These are phyloP conservation scores for Calonectria crousiana DNA, from an alignment of 2,329 filamentous ascomycete genomes.

Conservation along the genomic window DNA sequence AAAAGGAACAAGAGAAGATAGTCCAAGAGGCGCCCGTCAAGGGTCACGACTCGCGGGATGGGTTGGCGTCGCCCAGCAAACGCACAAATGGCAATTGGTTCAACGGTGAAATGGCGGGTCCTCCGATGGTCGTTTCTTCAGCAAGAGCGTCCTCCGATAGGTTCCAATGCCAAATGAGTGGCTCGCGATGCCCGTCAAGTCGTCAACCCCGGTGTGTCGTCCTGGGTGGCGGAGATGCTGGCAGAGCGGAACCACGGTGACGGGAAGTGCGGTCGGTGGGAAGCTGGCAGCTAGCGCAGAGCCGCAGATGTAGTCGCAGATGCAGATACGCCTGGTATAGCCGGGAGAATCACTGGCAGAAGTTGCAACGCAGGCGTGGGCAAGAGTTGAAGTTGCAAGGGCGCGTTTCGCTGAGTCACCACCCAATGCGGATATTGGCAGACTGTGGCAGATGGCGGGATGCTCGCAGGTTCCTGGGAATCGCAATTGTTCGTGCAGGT, in stretches of 20 bases:
- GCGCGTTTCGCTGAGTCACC: conserved; percentile 31
- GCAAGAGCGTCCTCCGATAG: conserved; percentile 6
- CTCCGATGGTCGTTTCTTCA: conserved; percentile 15
- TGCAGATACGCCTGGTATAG: conserved; percentile 10
- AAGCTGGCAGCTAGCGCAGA: conserved; percentile 18
- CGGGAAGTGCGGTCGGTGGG: conserved; percentile 14
- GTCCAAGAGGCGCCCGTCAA: conserved; percentile 26
- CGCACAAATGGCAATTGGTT: conserved; percentile 27
- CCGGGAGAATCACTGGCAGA: conserved; percentile 17
- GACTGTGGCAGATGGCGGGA: neutral
- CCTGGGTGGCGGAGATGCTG: conserved; percentile 16
- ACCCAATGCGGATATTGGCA: conserved; percentile 23
- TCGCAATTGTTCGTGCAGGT: conserved; percentile 1
- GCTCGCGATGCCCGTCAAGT: conserved; percentile 15
- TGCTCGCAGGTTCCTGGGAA: conserved; percentile 7
- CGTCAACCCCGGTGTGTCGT: neutral
- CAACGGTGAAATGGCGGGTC: conserved; percentile 21
- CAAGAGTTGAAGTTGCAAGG: conserved; percentile 24
- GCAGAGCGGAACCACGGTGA: conserved; percentile 10
- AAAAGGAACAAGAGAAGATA: conserved; percentile 18
- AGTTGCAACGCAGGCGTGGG: conserved; percentile 6
- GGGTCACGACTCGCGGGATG: conserved; percentile 27
- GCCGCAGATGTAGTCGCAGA: conserved; percentile 25
- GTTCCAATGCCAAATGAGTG: conserved; percentile 6
- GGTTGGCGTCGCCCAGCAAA: conserved; percentile 30